Percentiles rank a stretch among this genome's conserved stretches.
These are phyloP conservation scores for Suillus tomentosus DNA, from an alignment of 768 basidiomycete species.

Conservation along the genomic window DNA sequence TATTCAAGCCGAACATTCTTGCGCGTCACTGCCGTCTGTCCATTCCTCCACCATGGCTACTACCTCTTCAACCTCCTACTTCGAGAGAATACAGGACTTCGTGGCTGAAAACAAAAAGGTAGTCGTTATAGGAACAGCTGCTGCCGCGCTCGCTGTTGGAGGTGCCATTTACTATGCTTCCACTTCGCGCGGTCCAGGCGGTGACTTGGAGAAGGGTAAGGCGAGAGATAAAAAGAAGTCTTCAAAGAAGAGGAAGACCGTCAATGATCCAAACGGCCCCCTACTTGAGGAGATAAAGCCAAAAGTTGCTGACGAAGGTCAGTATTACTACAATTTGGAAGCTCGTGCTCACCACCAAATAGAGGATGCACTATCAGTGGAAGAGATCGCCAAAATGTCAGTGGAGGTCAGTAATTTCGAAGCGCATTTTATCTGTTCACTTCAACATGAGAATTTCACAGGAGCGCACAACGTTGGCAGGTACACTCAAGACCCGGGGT, in stretches of 20 bases:
- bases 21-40: conserved; percentile 4
- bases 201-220: conserved; percentile 50
- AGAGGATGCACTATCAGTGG: conserved; percentile 51
- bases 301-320: conserved; percentile 38
- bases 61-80: conserved; percentile 35
- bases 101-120: conserved; percentile 78
- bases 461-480: conserved; percentile 68
- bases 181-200: conserved; percentile 40
- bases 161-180: conserved; percentile 74
- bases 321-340: conserved; percentile 11
- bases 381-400: conserved; percentile 59
- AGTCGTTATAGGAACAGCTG: conserved; percentile 72
- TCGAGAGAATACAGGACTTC: conserved; percentile 69
- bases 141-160: conserved; percentile 68
- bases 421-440: neutral
- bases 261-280: conserved; percentile 67
- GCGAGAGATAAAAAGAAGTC: conserved; percentile 50
- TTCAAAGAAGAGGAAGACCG: conserved; percentile 61
- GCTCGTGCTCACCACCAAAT: conserved; percentile 14
- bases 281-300: conserved; percentile 76
- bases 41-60: conserved; percentile 6
- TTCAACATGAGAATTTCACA: conserved; percentile 27
- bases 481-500: conserved; percentile 67
- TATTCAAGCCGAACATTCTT: conserved; percentile 6
- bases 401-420: conserved; percentile 47